Evolutionary conservation across 345 rosid genomes (phyloP), one percentile per base, ranked within the genome.

Genomic region (Camelina hispida): DNA sequence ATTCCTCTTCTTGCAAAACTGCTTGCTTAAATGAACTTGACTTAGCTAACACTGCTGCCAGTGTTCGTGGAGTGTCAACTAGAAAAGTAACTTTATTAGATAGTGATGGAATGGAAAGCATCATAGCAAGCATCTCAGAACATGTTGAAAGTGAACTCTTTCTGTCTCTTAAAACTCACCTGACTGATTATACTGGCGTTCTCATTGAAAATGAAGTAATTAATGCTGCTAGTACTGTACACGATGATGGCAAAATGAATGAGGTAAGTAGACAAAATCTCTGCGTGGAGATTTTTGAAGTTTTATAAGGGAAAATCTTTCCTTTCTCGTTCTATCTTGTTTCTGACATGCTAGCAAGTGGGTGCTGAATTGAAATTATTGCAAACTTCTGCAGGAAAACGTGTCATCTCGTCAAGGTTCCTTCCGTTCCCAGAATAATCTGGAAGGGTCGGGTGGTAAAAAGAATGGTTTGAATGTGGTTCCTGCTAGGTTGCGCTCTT

Each of bases 121-220:
- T 73, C 59, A 61, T 82, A 50, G 61, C 83, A 28, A 60, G 78
- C 80, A 81, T 91, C 54, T 66, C 82, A 46, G 86, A 81, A 81
- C 73, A 72, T 77, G 85, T 91, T 30, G 88, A 79, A 81, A 78
- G 78, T 48, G 92, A 91, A 81, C 89, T 96, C 72, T 76, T 84
- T 80, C 30, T 70, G 59, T 88, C 91, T 81, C 75, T 83, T 43
- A 78, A 81, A 87, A 68, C 57, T 50, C 70, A 73, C 65, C 52
- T 87, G 80, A 72, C 66, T 46, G 81, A 85, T 16, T 89, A 87
- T 85, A 61, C 78, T 72, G 61, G 80, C 72, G 56, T 7, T 80
- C 83, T 91, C 75, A 72, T 96, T 32, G 58, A 84, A 78, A 87
- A 81, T 66, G 95, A 84, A 79, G 83, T 75, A 5, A 68, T 71